phyloP scores from a whole-genome alignment of 1,284 basidiomycete genomes.

The Earliella scabrosa region DNA sequence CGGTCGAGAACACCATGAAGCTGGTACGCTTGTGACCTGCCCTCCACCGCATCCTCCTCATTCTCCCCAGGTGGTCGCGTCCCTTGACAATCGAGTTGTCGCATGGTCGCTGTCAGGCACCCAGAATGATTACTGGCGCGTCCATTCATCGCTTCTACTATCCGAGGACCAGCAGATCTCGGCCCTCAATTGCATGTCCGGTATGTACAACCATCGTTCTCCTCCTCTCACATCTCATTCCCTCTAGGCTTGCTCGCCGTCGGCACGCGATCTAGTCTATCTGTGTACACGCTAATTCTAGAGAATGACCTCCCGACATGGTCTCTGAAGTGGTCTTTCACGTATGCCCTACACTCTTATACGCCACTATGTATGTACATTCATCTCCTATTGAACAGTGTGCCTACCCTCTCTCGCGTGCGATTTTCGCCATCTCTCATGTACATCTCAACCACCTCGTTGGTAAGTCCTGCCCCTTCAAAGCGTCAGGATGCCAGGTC shows the following conservation, averaged over 20 bases:
- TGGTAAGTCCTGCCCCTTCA: constrained; percentile 43
- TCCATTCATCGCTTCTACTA: constrained; percentile 78
- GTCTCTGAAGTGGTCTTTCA: constrained; percentile 72
- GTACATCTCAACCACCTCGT: constrained; percentile 69
- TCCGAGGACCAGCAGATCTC: constrained; percentile 57
- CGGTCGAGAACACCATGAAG: constrained; percentile 77
- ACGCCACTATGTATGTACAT: constrained; percentile 13
- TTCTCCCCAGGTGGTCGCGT: constrained; percentile 64
- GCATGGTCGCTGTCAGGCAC: constrained; percentile 74
- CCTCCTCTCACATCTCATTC: constrained; percentile 15
- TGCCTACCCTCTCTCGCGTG: constrained; percentile 51
- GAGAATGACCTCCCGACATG: constrained; percentile 82
- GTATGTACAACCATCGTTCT: constrained; percentile 39
- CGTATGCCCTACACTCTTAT: constrained; percentile 45
- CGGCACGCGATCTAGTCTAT: constrained; percentile 58
- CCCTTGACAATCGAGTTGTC: constrained; percentile 66
- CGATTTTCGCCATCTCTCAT: constrained; percentile 76
- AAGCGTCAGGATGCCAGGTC: constrained; percentile 1
- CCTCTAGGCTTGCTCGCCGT: constrained; percentile 71
- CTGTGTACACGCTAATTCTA: constrained; percentile 73
- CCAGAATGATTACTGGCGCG: constrained; percentile 65
- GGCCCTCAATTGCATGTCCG: constrained; percentile 71
- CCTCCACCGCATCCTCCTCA: constrained; percentile 4
- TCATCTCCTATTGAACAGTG: constrained; percentile 38
- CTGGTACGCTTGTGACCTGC: constrained; percentile 51